Base-by-base conservation (phyloP, 2,329 filamentous ascomycete genomes). In the Fusarium tuaranense region DNA sequence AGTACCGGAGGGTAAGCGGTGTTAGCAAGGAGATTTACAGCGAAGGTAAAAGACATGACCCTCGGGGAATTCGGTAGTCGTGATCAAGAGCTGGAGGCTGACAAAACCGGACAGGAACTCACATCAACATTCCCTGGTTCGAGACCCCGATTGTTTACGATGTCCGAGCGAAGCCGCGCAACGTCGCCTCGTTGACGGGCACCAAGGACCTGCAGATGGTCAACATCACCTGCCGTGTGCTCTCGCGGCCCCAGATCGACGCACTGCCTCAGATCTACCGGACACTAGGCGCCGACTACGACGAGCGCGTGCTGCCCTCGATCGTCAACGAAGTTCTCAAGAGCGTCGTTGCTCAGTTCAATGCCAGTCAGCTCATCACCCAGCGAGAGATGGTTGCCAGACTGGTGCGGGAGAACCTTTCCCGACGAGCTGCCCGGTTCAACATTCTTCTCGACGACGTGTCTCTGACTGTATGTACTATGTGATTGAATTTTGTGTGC, bases 151-250 rank as follows among this genome's bases (percentile, higher is more conserved):
- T 99, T 84, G 92, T 95, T 79, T 99, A 98, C 88, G 96, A 99
- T 84, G 97, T 99, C 79, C 96, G 97, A 86, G 97, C 97, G 70
- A 98, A 96, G 88, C 97, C 97, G 80, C 92, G 97, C 83, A 98
- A 97, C 81, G 95, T 99, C 79, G 94, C 97, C 77, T 98, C 97
- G 76, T 91, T 99, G 77, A 99, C 97, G 70, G 97, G 97, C 79
- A 99, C 97, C 82, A 99, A 99, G 89, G 97, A 99, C 86, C 87
- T 99, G 85, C 97, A 99, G 88, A 99, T 99, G 97, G 97, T 98
- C 82, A 99, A 99, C 90, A 98, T 99, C 83, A 99, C 96, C 82
- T 99, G 97, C 86, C 96, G 97, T 94, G 97, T 99, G 69, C 94
- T 99, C 63, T 98, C 96, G 69, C 90, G 95, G 79, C 97, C 97